A percentile compares a stretch with the other conserved stretches of the same genome.
These are phyloP conservation scores for Dioscorea alata DNA, from an alignment of 106 monocot genomes.

Conservation along the genomic window DNA sequence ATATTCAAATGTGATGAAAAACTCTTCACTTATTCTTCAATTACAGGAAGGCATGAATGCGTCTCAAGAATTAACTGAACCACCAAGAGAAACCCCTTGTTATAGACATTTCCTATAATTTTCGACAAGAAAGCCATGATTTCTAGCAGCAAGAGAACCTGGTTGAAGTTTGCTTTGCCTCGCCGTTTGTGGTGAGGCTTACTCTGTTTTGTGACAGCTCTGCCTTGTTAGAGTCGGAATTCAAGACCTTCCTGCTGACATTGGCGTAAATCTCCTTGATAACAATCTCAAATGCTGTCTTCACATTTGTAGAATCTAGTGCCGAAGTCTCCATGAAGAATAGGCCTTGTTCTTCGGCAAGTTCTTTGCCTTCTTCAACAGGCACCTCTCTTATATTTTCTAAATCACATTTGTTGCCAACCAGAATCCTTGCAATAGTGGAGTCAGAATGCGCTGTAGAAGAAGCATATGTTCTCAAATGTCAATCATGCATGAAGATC, in stretches of 20 bases:
- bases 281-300: conserved; percentile 40
- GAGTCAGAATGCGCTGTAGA: conserved; percentile 54
- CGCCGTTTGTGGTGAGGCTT: background rate
- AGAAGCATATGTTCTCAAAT: background rate
- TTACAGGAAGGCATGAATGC: no score
- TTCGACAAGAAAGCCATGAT: no score
- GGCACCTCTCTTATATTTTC: conserved; percentile 39
- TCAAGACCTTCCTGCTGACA: conserved; percentile 24
- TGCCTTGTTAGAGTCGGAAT: conserved; percentile 8
- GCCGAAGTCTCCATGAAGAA: conserved; percentile 66
- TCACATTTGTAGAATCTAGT: conserved; percentile 52
- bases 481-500: background rate
- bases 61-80: no score
- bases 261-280: conserved; percentile 32
- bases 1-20: no score
- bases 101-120: no score
- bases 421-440: conserved; percentile 36
- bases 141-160: conserved; percentile 11
- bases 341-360: conserved; percentile 45
- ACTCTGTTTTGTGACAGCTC: conserved; percentile 9
- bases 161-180: conserved; percentile 1
- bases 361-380: conserved; percentile 47
- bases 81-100: no score
- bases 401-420: conserved; percentile 60
- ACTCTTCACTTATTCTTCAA: no score